Base-by-base conservation (phyloP, 2,329 filamentous ascomycete genomes). In the Didymella lethalis region DNA sequence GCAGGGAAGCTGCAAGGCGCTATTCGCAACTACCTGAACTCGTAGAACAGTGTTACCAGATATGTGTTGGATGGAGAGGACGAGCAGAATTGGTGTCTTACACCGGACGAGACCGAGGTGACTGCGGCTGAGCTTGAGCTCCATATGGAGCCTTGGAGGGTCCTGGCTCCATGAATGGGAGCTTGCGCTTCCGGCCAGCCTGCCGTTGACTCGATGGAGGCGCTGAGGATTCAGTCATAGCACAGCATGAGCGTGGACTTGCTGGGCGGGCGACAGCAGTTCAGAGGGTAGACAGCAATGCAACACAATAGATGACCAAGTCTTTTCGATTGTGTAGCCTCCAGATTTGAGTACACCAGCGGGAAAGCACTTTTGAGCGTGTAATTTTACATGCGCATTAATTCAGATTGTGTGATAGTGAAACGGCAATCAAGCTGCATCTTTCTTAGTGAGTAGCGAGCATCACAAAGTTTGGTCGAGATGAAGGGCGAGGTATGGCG, bases 1-100 rank as follows among this genome's bases (percentile, higher is more conserved):
- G 93, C 93, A 14, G 87, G 84, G 46, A 90, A 88, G 78, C 83
- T 98, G 73, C 93, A 97, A 81, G 92, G 76, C 29, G 76, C 76
- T 34, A 73, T 78, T 14, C 66, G 75, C 34, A 77, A 72, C 66
- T 78, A 78, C 62, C 63, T 78, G 64, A 77, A 78, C 69, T 77
- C 75, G 61, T 78, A 75, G 68, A 57, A 54, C n/a, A 52, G 36
- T 31, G 25, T 31, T n/a, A 18, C 25, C 41, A 23, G 12, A 11
- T 11, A 46, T 54, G 16, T 10, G 12, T 16, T 49, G 29, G 55
- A 49, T 6, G 34, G 38, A 34, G 31, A 38, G 38, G 45, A n/a
- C 7, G 28, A 29, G 32, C 20, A 26, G 8, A 14, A 18, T 25
- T 26, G 7, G 12, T 14, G 40, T 23, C 18, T 45, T 6, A 20